phyloP scores from a whole-genome alignment of 768 basidiomycete species.

The Russula griseocarnosa region DNA sequence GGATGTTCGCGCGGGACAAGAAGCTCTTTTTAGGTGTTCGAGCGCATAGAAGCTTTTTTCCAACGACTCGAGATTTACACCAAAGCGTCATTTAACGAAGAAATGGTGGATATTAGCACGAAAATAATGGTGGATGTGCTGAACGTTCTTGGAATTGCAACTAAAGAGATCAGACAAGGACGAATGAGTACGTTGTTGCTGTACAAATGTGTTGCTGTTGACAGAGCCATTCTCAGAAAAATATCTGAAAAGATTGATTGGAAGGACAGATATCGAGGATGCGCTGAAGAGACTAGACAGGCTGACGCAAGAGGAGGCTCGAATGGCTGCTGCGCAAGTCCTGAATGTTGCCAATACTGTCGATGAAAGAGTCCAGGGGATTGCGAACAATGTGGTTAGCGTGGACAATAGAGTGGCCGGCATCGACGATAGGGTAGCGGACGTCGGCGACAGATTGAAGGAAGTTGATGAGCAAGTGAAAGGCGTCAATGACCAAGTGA shows the following conservation, averaged over 20 bases:
- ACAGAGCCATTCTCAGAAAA: background rate
- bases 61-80: background rate
- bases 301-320: slow-evolving; percentile 1
- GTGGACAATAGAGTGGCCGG: background rate
- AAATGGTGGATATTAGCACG: background rate
- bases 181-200: background rate
- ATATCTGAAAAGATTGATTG: background rate
- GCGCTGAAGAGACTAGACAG: slow-evolving; percentile 1
- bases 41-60: background rate
- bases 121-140: background rate
- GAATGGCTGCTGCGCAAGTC: background rate
- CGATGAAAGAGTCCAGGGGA: background rate
- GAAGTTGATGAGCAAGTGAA: no score
- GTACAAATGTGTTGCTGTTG: no score
- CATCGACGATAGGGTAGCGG: no score
- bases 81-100: background rate
- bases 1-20: background rate
- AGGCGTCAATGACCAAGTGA: background rate
- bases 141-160: background rate
- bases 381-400: background rate
- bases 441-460: no score
- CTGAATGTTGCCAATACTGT: background rate
- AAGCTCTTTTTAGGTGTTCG: background rate
- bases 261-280: background rate
- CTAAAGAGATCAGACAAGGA: background rate